Conservation (phyloP, 257 asterid species). For the Solanum ahanhuiri region DNA sequence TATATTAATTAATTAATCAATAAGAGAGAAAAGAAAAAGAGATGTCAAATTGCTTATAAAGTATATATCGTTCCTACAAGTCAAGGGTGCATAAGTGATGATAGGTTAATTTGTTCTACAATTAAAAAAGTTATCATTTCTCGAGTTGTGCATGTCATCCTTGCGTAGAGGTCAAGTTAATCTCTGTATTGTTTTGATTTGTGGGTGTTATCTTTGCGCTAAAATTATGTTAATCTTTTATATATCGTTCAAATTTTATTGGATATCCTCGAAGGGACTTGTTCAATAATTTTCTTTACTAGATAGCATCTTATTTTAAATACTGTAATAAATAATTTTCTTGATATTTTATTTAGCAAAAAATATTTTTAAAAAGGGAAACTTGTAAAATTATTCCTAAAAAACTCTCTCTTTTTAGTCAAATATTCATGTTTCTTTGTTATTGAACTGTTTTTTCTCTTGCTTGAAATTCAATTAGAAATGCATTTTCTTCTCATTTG, state of each 20-base stretch:
- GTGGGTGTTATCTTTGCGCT: rapidly evolving
- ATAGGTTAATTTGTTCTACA: background rate
- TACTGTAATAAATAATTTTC: no score
- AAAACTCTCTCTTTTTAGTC: background rate
- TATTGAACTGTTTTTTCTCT: background rate
- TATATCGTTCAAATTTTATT: no score
- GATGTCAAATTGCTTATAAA: background rate
- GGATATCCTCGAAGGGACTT: no score
- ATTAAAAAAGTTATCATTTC: no score
- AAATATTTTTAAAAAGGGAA: background rate
- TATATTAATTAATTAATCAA: background rate
- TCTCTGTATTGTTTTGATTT: no score
- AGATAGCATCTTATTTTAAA: no score
- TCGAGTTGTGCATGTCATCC: no score
- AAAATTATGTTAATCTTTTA: no score
- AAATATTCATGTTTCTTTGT: background rate
- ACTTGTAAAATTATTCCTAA: background rate
- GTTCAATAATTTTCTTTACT: no score
- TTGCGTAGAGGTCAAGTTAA: no score
- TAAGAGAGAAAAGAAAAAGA: background rate
- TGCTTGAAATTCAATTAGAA: background rate
- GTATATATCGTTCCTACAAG: background rate
- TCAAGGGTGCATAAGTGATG: background rate
- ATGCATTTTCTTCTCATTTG: background rate
- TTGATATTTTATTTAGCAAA: background rate